Conservation (phyloP, 352 stramenopile genomes). For the Plasmopara viticola region DNA sequence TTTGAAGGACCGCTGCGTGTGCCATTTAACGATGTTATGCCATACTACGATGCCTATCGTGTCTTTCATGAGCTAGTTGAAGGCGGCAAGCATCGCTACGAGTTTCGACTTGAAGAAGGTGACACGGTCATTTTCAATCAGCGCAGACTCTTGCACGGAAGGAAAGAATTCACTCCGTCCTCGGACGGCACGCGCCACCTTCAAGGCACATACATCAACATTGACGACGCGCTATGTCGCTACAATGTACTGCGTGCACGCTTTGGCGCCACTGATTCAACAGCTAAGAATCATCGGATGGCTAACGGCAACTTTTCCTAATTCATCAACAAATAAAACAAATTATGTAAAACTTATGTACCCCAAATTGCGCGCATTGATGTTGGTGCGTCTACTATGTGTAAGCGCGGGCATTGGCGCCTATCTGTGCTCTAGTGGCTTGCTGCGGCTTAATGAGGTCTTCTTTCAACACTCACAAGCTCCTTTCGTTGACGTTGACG, state of each 20-base stretch:
- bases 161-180: constrained; percentile 61
- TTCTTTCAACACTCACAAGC: constrained; percentile 25
- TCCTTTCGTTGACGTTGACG: constrained; percentile 3
- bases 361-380: not conserved
- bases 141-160: constrained; percentile 69
- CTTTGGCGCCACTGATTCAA: constrained; percentile 33
- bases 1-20: constrained; percentile 91
- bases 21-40: constrained; percentile 57
- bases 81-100: constrained; percentile 52
- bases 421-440: constrained; percentile 45
- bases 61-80: constrained; percentile 79
- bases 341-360: constrained; percentile 7
- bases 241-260: constrained; percentile 70
- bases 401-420: constrained; percentile 30
- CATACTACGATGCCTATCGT: constrained; percentile 82
- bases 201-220: constrained; percentile 84
- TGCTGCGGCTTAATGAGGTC: constrained; percentile 55
- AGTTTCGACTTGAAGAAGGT: constrained; percentile 74
- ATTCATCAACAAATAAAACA: constrained; percentile 7
- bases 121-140: constrained; percentile 86
- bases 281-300: constrained; percentile 57
- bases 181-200: constrained; percentile 75
- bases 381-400: constrained; percentile 31
- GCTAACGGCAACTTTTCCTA: constrained; percentile 73
- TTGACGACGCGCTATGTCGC: constrained; percentile 79